Base-by-base conservation (phyloP, 495 filamentous ascomycete genomes). In the Chaetomium cochliodes region DNA sequence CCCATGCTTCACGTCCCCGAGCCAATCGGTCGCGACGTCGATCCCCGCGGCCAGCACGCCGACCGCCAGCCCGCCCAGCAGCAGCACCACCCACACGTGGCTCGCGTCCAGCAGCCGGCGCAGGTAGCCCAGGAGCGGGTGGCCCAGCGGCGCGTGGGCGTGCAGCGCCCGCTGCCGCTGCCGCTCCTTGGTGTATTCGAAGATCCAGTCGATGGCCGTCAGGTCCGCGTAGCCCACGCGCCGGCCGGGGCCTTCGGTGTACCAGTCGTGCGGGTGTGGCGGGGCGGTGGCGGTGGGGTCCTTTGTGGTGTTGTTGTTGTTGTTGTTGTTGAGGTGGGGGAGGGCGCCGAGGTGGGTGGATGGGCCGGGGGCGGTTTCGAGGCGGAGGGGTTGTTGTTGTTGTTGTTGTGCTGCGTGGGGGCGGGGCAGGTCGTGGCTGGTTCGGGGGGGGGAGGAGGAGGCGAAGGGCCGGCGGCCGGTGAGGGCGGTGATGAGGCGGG, bases 141-240 rank as follows among this genome's bases (percentile, higher is more conserved):
- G 25, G 3, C 33, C 8, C 3, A 13, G 9, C n/a, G 65, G 81
- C 87, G 3, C 11, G 65, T 80, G 86, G 3, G 87, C 86, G 58
- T 85, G 87, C 12, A 98, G 80, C 18, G 90, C 80, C 11, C 92
- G 84, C 67, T 94, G 84, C 49, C 94, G 85, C 74, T 96, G 92
- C 20, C 94, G 85, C 76, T 98, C 94, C 75, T 97, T 97, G 26
- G 92, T 94, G 74, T 98, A 96, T 76, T 98, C 94, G 72, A 96
- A 98, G 69, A 97, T 98, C 94, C 94, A 98, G 79, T 98, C 94
- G 75, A 98, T 98, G 16, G 96, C 94, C 16, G 96, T 97, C 71
- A 97, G 82, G 78, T 98, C 90, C 69, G 96, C 94, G 76, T 98
- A 98, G 57, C 90, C 92, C 28, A 97, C 92, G 70, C 94, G 86